Percentiles rank a stretch among this genome's conserved stretches.
phyloP scores from a whole-genome alignment of 148 eudicot species.

The Camellia granthamiana region DNA sequence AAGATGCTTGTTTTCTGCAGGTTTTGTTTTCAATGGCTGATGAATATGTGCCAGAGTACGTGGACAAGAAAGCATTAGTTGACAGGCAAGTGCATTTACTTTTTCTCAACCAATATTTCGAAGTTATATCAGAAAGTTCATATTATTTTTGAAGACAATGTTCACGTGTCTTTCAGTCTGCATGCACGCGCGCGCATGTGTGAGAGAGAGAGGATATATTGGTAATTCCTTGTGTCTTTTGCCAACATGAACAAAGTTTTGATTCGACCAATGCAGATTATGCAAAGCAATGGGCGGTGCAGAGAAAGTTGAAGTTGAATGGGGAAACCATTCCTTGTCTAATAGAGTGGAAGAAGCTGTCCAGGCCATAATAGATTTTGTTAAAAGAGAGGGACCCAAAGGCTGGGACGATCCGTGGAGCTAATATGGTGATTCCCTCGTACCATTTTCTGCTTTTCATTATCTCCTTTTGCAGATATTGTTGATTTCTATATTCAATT shows the following conservation, averaged over 20 bases:
- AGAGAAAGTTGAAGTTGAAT: constrained; percentile 80
- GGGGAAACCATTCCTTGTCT: constrained; percentile 86
- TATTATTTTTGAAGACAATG: neutral
- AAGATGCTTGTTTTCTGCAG: constrained; percentile 32
- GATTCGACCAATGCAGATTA: constrained; percentile 46
- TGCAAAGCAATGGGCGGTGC: constrained; percentile 93
- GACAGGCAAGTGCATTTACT: constrained; percentile 45
- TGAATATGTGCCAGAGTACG: constrained; percentile 83
- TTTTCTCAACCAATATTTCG: neutral
- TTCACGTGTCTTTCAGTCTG: neutral
- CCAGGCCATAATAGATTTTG: constrained; percentile 64
- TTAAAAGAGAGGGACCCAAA: constrained; percentile 75
- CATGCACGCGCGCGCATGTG: neutral
- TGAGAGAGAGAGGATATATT: neutral
- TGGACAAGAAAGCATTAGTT: constrained; percentile 81
- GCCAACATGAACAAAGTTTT: neutral
- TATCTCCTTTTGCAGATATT: neutral
- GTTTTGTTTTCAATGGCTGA: constrained; percentile 88
- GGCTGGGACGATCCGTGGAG: constrained; percentile 99
- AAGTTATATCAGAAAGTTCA: neutral
- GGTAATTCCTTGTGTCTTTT: neutral
- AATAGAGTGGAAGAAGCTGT: constrained; percentile 89
- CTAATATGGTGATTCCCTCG: constrained; percentile 23
- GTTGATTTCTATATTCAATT: neutral
- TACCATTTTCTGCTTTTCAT: constrained; percentile 3